Evolutionary conservation across 768 basidiomycete species (phyloP).

Genomic region (Suillus subalutaceus): DNA sequence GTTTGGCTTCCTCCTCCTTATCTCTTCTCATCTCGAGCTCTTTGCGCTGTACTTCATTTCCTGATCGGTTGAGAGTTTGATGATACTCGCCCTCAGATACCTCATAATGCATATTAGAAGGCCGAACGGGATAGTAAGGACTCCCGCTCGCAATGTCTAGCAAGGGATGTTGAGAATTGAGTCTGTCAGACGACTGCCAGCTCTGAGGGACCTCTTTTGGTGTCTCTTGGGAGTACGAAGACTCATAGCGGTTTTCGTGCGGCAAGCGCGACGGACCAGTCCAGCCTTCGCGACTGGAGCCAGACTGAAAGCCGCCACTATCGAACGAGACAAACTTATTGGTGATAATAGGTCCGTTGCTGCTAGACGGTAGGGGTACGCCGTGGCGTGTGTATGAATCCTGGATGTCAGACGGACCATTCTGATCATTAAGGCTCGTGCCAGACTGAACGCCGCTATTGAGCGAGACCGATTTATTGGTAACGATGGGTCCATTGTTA

Average conservation of each 20-base stretch:
- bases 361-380: slow-evolving; percentile 25
- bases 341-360: slow-evolving; percentile 29
- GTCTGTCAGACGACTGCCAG: slow-evolving; percentile 30
- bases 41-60: slow-evolving; percentile 17
- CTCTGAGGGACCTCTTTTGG: slow-evolving; percentile 30
- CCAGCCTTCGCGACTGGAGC: slow-evolving; percentile 27
- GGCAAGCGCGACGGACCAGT: slow-evolving; percentile 22
- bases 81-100: slow-evolving; percentile 33
- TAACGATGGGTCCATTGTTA: background rate
- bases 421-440: background rate
- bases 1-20: slow-evolving; percentile 25
- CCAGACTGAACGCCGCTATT: background rate
- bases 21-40: slow-evolving; percentile 26
- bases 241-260: slow-evolving; percentile 27
- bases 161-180: slow-evolving; percentile 24
- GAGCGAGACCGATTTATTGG: background rate
- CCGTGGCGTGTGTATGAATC: background rate
- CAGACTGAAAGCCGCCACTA: slow-evolving; percentile 27
- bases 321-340: slow-evolving; percentile 22
- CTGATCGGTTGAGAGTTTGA: slow-evolving; percentile 27
- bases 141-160: background rate
- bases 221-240: slow-evolving; percentile 28
- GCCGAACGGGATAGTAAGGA: slow-evolving; percentile 17
- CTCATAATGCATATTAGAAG: slow-evolving; percentile 27
- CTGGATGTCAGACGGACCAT: background rate